These are phyloP conservation scores for Gaertneriomyces semiglobifer DNA, from an alignment of 192 early-diverging fungal genomes.

Conservation along the genomic window DNA sequence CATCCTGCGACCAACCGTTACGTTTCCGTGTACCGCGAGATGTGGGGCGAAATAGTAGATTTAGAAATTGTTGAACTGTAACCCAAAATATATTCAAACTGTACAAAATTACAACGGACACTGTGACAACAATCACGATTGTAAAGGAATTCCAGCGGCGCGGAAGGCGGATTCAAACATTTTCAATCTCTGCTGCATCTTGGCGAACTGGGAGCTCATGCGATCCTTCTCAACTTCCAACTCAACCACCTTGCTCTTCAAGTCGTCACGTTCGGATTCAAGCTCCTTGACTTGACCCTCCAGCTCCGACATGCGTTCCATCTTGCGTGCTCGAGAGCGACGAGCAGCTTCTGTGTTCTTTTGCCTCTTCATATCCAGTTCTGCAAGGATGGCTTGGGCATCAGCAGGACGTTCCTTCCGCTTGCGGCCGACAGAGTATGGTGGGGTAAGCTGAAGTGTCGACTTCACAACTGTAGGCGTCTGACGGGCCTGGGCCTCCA, in stretches of 20 bases:
- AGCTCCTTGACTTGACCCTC: conserved; percentile 76
- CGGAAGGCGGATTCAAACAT: no score
- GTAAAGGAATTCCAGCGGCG: no score
- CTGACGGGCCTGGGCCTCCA: conserved; percentile 16
- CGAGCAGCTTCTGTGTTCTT: conserved; percentile 90
- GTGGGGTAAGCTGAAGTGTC: background rate
- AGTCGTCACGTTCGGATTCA: conserved; percentile 47
- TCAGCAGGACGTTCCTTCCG: conserved; percentile 42
- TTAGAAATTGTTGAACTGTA: conserved; percentile 41
- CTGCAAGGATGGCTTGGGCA: conserved; percentile 32
- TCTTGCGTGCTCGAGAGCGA: conserved; percentile 77
- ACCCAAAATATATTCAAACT: background rate
- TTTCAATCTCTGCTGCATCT: no score
- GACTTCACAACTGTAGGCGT: conserved; percentile 4
- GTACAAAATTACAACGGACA: no score
- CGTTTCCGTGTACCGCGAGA: conserved; percentile 40
- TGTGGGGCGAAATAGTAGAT: conserved; percentile 45
- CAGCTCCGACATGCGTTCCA: conserved; percentile 66
- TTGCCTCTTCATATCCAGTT: conserved; percentile 47
- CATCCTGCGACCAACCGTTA: conserved; percentile 20
- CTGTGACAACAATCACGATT: no score
- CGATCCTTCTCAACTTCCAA: background rate
- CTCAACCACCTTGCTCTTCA: conserved; percentile 13
- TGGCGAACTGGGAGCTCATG: no score
- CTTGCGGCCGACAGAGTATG: conserved; percentile 35